Evolutionary conservation across 2,329 filamentous ascomycete species (phyloP), one percentile per base, ranked within the genome.

Genomic region (Rhynchosporium agropyri): DNA sequence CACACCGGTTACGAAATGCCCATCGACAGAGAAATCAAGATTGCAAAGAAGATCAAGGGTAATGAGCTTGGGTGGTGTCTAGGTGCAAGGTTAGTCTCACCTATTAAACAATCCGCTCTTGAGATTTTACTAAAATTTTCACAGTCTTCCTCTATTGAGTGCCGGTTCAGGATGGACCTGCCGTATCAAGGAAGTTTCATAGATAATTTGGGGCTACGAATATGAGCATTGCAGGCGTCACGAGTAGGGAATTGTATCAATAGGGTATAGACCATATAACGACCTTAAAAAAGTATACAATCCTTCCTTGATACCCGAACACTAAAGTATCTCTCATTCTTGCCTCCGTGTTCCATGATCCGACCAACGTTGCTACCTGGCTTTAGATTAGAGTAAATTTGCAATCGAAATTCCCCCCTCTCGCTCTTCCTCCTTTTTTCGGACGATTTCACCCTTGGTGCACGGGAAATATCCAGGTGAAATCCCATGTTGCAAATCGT

Each of bases 1-100:
- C 93, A 98, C 77, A 96, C 92, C 5, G 95, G 95, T 3, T 99
- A 99, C 73, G 95, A 98, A 70, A 97, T 99, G 92, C 94, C 94
- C 3, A 88, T 98, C 71, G 91, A 97, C 70, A 85, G 96, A 45
- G 95, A 99, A 78, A 92, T 99, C 69, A 94, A 91, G 83, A 96
- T 97, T 74, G 95, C 94, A 64, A 99, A 99, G 89, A 97, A 97
- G 84, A 96, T 99, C 74, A 94, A 96, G 80, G 88, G 88, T 62
- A 97, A 97, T 76, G 96, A 99, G 80, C 79, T 99, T 72, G 95
- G 95, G 45, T 99, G 95, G 95, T 98, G 94, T 79, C 82, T 99
- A 74, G 95, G 95, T 77, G 95, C 95, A 68, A 97, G 92, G 91
- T 95, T 81, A 80, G 88, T 74, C 62, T 28, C 12, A 20, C 33